phyloP scores from a whole-genome alignment of 768 basidiomycete genomes.

The Suillus clintonianus region DNA sequence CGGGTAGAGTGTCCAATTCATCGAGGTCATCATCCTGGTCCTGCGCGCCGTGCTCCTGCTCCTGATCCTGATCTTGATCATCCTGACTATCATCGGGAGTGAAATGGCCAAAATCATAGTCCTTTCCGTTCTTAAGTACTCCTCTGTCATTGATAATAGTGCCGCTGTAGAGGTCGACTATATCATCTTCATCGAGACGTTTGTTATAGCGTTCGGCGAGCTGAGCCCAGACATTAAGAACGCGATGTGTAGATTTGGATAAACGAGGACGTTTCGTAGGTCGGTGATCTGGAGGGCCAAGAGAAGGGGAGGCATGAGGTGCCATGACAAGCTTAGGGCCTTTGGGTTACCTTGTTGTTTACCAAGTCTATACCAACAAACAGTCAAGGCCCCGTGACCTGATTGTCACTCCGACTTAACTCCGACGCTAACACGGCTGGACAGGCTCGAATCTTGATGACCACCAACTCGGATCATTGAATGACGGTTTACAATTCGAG shows the following conservation, averaged over 20 bases:
- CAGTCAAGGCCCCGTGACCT: neutral
- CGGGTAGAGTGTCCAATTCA: constrained; percentile 57
- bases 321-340: constrained; percentile 10
- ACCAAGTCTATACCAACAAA: neutral
- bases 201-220: constrained; percentile 70
- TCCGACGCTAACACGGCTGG: neutral
- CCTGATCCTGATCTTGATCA: constrained; percentile 40
- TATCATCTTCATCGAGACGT: constrained; percentile 76
- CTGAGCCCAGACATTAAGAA: constrained; percentile 65
- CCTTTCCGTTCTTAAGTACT: constrained; percentile 48
- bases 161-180: constrained; percentile 65
- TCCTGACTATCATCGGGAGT: constrained; percentile 37
- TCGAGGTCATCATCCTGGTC: constrained; percentile 57
- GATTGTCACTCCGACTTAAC: neutral
- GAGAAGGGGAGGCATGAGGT: constrained; percentile 31
- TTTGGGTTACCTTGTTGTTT: neutral
- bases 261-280: constrained; percentile 53
- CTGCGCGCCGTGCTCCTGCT: constrained; percentile 46
- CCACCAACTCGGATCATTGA: too few species aligned
- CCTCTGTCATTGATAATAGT: constrained; percentile 72
- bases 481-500: neutral
- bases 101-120: constrained; percentile 55
- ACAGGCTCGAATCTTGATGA: too few species aligned
- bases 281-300: constrained; percentile 33
- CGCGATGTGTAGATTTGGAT: constrained; percentile 46